Percentiles rank a stretch among this genome's conserved stretches.
Evolutionary conservation across 2,329 filamentous ascomycete species (phyloP).

Genomic region (Graphilbum sp.): DNA sequence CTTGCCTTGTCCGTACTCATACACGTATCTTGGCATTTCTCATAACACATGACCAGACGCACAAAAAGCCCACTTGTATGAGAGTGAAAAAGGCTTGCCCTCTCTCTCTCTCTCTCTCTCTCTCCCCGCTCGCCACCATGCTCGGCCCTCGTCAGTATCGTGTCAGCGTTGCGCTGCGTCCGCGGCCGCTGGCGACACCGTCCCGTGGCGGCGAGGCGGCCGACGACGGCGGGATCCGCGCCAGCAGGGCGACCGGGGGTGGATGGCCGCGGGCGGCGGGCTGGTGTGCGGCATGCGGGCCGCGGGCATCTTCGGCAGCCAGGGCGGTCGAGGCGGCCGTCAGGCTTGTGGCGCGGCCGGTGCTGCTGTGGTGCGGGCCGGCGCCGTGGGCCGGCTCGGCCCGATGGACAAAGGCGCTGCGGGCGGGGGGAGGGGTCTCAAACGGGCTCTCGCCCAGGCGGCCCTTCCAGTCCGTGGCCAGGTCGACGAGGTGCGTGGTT

Average conservation of each 20-base stretch:
- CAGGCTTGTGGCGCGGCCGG: slow-evolving; percentile 7
- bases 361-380: background rate
- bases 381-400: background rate
- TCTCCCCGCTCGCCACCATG: too few relatives aligned
- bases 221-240: background rate
- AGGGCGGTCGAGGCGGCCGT: slow-evolving; percentile 5
- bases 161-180: background rate
- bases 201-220: background rate
- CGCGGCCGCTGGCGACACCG: background rate
- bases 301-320: slow-evolving; percentile 3
- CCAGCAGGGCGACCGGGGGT: background rate
- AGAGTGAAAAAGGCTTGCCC: too few relatives aligned
- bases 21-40: too few relatives aligned
- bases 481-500: slow-evolving; percentile 28
- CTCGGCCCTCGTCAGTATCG: too few relatives aligned
- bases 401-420: slow-evolving; percentile 2
- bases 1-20: too few relatives aligned
- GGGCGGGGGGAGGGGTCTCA: background rate
- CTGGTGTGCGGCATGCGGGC: slow-evolving; percentile 4
- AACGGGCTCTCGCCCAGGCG: background rate
- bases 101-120: too few relatives aligned
- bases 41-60: too few relatives aligned
- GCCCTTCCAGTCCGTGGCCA: slow-evolving; percentile 18
- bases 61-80: too few relatives aligned
- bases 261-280: background rate